Evolutionary conservation across 768 basidiomycete species (phyloP).

Genomic region (Pleurotus salmoneostramineus): DNA sequence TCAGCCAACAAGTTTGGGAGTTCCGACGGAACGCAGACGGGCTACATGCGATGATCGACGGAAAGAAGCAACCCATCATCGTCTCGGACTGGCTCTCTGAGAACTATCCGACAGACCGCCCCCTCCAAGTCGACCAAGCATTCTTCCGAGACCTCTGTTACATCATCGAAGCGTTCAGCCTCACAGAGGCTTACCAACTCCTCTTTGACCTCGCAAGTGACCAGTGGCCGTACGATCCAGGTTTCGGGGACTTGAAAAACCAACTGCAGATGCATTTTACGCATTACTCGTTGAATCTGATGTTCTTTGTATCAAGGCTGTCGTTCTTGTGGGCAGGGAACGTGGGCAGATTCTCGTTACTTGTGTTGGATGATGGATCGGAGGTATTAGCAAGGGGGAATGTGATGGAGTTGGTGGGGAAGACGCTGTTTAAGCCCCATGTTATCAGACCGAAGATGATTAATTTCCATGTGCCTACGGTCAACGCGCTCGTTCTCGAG

Average conservation of each 20-base stretch:
- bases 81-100: neutral
- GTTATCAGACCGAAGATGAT: neutral
- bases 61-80: neutral
- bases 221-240: neutral
- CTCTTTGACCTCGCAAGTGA: neutral
- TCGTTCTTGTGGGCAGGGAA: neutral
- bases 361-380: neutral
- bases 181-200: neutral
- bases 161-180: neutral
- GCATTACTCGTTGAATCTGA: neutral
- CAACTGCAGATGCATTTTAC: neutral
- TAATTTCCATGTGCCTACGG: neutral
- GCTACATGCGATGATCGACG: neutral
- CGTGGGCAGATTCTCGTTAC: neutral
- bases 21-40: neutral
- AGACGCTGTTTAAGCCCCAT: neutral
- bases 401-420: neutral
- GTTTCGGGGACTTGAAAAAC: neutral
- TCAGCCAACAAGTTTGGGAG: neutral
- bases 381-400: neutral
- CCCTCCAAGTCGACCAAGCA: neutral
- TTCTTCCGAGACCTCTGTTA: constrained; percentile 7
- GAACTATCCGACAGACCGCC: neutral
- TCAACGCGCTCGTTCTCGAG: constrained; percentile 1
- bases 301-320: neutral